Evolutionary conservation across 2,329 filamentous ascomycete genomes (phyloP), one percentile per base, ranked within the genome.

Genomic region (Botrytis hyacinthi): DNA sequence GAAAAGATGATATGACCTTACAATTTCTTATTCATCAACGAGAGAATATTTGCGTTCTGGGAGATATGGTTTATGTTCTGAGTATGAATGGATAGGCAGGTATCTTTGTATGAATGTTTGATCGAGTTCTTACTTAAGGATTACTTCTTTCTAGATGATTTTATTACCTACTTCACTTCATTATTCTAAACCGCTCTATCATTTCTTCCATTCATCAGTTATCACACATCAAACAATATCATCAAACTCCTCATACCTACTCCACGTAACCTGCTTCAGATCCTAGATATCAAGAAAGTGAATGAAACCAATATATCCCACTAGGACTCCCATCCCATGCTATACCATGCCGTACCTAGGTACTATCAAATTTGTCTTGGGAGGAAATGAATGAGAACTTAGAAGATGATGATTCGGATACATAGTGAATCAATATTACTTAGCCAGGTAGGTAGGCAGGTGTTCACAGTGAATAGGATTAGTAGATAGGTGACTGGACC

Each of bases 21-120:
- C 1, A 14, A n/a, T 26, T 48, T 48, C 22, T 48, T 2, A 4
- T 12, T 26, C 26, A 6, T 42, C 14, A 44, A 7, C 14, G 18
- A 46, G 46, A 26, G 10, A 12, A 48, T 12, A 5, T 48, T 48
- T 26, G 22, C 9, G 46, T 4, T 48, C 22, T 26, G 10, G 9
- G 46, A 48, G 46, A 48, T 48, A 10, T 20, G 26, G 1, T 48
- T 10, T 48, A 12, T 5, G 22, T 26, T 26, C 4, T n/a, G 10
- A 42, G 40, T 42, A 4, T 51, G 46, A 5, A 51, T 51, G 12
- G 4, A 51, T 51, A 51, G 4, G 4, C 20, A 14, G 22, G 22
- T n/a, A 14, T 0, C 22, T 26, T 14, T 26, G 4, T 14, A 3
- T n/a, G 10, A 2, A 6, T n/a, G 0, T 14, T 12, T n/a, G 12